Evolutionary conservation across 2,329 filamentous ascomycete genomes (phyloP), one percentile per base, ranked within the genome.

Genomic region (Colletotrichum brevisporum): DNA sequence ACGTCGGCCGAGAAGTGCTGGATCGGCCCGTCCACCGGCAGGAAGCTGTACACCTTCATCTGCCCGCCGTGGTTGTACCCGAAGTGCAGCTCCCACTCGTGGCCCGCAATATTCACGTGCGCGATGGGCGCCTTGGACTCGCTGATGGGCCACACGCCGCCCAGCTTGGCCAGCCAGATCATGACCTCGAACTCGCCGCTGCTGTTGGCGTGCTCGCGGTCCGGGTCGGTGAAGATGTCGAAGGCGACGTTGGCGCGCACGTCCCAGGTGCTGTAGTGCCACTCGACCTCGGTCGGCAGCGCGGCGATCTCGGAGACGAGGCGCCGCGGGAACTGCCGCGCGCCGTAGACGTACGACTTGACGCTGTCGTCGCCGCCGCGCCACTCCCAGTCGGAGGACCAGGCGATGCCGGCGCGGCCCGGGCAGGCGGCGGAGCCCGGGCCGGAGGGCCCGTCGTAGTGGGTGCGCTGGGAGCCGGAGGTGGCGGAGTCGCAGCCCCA

Each of bases 181-280:
- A 92, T 92, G 73, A 91, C 81, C 78, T 91, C 90, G 74, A 88
- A 90, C 36, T 78, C 78, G 1, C 86, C 82, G 18, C 81, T 81
- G 48, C 67, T 75, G 60, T 74, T 78, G 47, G 61, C 67, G 53
- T 76, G 76, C 27, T 75, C 69, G 18, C 71, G 71, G 50, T 84
- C 81, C 31, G 77, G 75, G 8, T 81, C 80, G 16, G 88, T 88
- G 79, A 91, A 91, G 58, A 91, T 77, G 75, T 91, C 88, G 74
- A 89, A 91, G 15, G 88, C 82, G 16, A 91, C 89, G 74, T 91
- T 84, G 60, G 87, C 87, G 41, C 88, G 79, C 56, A 90, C 76
- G 63, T 79, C 75, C 58, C 77, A 80, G 68, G 83, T 85, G 36
- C 81, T 82, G 78, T 90, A 89, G 41, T 79, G 69, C 78, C 80